Conservation (phyloP, 805 yeast genomes). For the Starmerella ratchasimensis region DNA sequence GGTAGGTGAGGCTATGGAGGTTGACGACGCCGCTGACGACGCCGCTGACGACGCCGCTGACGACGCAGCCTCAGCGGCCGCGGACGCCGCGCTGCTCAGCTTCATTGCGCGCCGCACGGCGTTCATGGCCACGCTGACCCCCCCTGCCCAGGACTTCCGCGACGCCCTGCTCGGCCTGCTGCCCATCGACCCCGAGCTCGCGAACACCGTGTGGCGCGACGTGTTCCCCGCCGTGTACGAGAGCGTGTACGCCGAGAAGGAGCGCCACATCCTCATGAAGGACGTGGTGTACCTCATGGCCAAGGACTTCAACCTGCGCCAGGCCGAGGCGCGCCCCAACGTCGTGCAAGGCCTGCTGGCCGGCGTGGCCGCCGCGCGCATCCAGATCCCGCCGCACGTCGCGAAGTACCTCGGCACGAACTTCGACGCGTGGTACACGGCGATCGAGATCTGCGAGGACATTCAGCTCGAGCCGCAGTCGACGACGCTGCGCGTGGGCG, state of each 20-base stretch:
- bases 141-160: conserved; percentile 48
- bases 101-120: conserved; percentile 24
- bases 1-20: neutral
- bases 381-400: conserved; percentile 85
- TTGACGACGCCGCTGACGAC: neutral
- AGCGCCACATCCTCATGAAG: conserved; percentile 71
- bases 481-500: conserved; percentile 63
- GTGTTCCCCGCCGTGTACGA: conserved; percentile 70
- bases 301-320: conserved; percentile 86
- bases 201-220: conserved; percentile 70
- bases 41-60: neutral
- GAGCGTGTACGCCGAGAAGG: conserved; percentile 55
- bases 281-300: conserved; percentile 65
- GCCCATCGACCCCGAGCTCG: conserved; percentile 65
- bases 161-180: conserved; percentile 67
- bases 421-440: conserved; percentile 83
- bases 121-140: conserved; percentile 28
- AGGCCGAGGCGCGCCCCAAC: conserved; percentile 72
- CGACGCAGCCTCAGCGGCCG: neutral
- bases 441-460: conserved; percentile 70
- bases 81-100: neutral
- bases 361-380: conserved; percentile 49
- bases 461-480: conserved; percentile 44
- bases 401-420: conserved; percentile 77
- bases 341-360: conserved; percentile 73